phyloP scores from a whole-genome alignment of 371 early-diverging fungal species.

The Mucor irregularis region DNA sequence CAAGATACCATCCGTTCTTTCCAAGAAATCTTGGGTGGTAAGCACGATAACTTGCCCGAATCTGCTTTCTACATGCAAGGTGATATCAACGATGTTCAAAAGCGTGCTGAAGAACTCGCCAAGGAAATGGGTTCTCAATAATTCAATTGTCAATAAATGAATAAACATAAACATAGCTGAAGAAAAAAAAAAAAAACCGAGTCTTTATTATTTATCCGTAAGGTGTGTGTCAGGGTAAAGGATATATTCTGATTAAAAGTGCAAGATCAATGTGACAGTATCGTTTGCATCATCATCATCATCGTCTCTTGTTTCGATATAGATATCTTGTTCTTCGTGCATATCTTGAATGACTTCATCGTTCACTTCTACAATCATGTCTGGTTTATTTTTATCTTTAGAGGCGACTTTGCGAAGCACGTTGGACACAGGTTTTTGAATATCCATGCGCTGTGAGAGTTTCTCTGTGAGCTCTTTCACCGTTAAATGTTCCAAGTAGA shows the following conservation, averaged over 20 bases:
- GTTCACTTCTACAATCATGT: slow-evolving; percentile 43
- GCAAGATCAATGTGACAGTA: slow-evolving; percentile 10
- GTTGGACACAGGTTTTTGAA: slow-evolving; percentile 22
- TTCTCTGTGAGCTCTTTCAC: slow-evolving; percentile 42
- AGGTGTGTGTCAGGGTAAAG: background rate
- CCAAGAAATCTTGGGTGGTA: slow-evolving; percentile 95
- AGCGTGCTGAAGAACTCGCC: slow-evolving; percentile 92
- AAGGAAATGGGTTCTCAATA: slow-evolving; percentile 52
- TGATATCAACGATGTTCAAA: slow-evolving; percentile 92
- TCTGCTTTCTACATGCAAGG: slow-evolving; percentile 98
- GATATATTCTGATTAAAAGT: background rate
- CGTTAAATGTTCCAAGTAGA: slow-evolving; percentile 57
- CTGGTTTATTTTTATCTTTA: slow-evolving; percentile 29
- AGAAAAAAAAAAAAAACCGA: slow-evolving; percentile 1
- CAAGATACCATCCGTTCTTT: slow-evolving; percentile 96
- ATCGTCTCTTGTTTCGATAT: slow-evolving; percentile 48
- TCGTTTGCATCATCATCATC: slow-evolving; percentile 16
- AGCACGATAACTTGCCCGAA: slow-evolving; percentile 92
- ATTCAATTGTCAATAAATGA: too few relatives aligned
- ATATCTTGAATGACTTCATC: slow-evolving; percentile 58
- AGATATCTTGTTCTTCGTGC: slow-evolving; percentile 54
- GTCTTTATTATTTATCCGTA: background rate
- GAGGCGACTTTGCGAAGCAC: slow-evolving; percentile 11
- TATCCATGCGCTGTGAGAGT: slow-evolving; percentile 40
- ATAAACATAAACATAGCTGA: background rate